Conservation (phyloP, 768 basidiomycete species). For the Lyophyllum atratum region DNA sequence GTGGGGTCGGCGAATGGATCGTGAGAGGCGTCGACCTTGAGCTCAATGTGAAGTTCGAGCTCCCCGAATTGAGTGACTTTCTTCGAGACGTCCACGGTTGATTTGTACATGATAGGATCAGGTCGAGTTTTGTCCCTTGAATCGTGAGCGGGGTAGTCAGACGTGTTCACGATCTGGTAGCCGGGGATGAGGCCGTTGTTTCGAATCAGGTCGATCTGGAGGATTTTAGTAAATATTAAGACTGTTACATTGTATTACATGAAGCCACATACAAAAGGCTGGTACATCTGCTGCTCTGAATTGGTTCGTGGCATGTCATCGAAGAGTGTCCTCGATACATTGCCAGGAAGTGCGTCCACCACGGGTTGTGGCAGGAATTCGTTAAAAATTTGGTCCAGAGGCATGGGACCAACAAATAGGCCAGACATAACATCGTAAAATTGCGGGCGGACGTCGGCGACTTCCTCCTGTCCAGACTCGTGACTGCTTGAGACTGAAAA, state of each 20-base stretch:
- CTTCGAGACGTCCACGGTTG: background rate
- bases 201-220: slow-evolving; percentile 4
- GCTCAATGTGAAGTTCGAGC: slow-evolving; percentile 13
- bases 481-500: background rate
- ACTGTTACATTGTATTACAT: background rate
- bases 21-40: slow-evolving; percentile 10
- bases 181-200: slow-evolving; percentile 3
- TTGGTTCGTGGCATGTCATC: background rate
- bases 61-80: slow-evolving; percentile 11
- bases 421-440: background rate
- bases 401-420: slow-evolving; percentile 8
- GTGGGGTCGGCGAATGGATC: slow-evolving; percentile 15
- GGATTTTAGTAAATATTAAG: background rate
- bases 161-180: slow-evolving; percentile 13
- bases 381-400: background rate
- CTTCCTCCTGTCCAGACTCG: background rate
- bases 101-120: slow-evolving; percentile 7
- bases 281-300: background rate
- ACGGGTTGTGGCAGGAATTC: background rate
- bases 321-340: background rate
- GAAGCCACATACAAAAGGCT: slow-evolving; percentile 4
- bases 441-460: background rate
- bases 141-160: slow-evolving; percentile 4
- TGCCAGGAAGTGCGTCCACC: background rate
- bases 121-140: background rate